These are phyloP conservation scores for Yamadazyma philogaea DNA, from an alignment of 805 yeast genomes.

Conservation along the genomic window DNA sequence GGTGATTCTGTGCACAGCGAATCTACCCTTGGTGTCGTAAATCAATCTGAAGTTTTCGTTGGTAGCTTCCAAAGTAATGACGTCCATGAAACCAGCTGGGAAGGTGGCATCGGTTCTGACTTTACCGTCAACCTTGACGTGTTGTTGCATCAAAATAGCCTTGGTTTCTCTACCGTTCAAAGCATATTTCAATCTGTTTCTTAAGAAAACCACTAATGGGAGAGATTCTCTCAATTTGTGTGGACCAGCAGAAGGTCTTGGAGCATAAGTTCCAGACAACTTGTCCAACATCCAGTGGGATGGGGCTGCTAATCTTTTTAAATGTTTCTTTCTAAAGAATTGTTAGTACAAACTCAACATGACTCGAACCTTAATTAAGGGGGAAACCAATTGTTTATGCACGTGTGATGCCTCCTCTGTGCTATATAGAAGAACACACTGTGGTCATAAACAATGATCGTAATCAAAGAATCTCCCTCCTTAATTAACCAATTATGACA, in stretches of 20 bases:
- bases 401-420: too few species aligned
- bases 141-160: constrained; percentile 97
- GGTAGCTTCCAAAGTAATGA: constrained; percentile 94
- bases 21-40: constrained; percentile 98
- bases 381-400: not conserved
- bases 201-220: constrained; percentile 93
- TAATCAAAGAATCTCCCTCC: constrained; percentile 1
- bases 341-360: constrained; percentile 5
- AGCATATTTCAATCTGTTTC: constrained; percentile 99
- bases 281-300: constrained; percentile 99
- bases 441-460: not conserved
- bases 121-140: constrained; percentile 97
- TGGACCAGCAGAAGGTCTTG: constrained; percentile 99
- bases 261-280: constrained; percentile 98
- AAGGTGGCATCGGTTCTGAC: constrained; percentile 97
- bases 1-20: constrained; percentile 98
- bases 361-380: constrained; percentile 8
- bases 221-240: constrained; percentile 98
- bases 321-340: constrained; percentile 82
- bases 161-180: constrained; percentile 98
- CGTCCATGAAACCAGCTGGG: constrained; percentile 99
- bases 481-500: constrained; percentile 40
- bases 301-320: constrained; percentile 99
- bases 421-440: too few species aligned
- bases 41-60: constrained; percentile 99